Conservation (phyloP, 208 protist genomes). For the Naegleria fowleri region DNA sequence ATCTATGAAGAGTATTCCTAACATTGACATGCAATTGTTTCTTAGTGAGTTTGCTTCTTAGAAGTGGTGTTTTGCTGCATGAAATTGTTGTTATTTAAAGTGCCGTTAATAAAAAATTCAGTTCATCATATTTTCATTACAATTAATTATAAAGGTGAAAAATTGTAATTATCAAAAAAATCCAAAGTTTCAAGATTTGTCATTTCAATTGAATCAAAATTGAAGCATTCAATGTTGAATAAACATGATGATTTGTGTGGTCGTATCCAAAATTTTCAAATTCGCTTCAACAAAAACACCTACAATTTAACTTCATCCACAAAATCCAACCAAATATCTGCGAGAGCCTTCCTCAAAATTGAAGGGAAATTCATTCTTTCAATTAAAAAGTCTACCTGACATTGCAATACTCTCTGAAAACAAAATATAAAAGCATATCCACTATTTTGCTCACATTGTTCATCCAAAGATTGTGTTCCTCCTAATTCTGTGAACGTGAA, state of each 20-base stretch:
- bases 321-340: background rate
- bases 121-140: too few species aligned
- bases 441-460: background rate
- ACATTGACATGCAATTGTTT: background rate
- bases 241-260: too few species aligned
- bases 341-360: background rate
- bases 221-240: too few species aligned
- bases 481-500: background rate
- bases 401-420: background rate
- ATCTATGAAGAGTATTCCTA: background rate
- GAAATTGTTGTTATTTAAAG: too few species aligned
- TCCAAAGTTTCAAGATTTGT: too few species aligned
- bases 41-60: background rate
- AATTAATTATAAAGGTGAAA: too few species aligned
- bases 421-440: background rate
- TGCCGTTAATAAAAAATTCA: too few species aligned
- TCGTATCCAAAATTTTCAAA: too few species aligned
- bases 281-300: background rate
- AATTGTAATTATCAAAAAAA: too few species aligned
- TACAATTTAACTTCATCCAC: background rate
- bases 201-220: too few species aligned
- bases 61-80: background rate
- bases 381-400: background rate
- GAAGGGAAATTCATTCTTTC: background rate
- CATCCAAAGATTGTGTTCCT: background rate